A percentile compares a stretch with the other conserved stretches of the same genome.
Conservation (phyloP, 2,329 filamentous ascomycete genomes). For the Lachnellula arida region DNA sequence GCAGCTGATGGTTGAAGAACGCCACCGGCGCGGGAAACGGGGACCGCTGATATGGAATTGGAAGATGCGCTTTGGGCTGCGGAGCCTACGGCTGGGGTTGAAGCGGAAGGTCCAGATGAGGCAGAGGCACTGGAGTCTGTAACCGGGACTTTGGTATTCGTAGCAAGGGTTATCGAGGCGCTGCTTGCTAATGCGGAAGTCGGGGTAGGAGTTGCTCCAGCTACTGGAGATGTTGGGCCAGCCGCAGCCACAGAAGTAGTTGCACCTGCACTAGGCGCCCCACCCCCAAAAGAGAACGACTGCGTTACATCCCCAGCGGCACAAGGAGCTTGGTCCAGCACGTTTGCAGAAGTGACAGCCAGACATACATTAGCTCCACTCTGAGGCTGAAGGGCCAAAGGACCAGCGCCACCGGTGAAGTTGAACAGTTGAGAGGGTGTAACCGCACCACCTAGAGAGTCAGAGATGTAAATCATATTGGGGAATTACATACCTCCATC, state of each 20-base stretch:
- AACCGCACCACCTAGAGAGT: slow-evolving; percentile 39
- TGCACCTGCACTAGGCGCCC: neutral
- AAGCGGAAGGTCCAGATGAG: neutral
- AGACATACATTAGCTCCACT: slow-evolving; percentile 46
- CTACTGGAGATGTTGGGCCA: neutral
- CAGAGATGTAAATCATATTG: neutral
- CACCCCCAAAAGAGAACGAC: slow-evolving; percentile 36
- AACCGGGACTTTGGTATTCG: neutral
- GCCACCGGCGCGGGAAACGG: slow-evolving; percentile 48
- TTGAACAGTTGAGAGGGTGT: slow-evolving; percentile 49
- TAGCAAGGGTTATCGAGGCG: slow-evolving; percentile 1
- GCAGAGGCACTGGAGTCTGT: neutral
- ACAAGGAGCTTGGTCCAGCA: slow-evolving; percentile 43
- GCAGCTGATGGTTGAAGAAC: slow-evolving; percentile 45
- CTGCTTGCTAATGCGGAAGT: slow-evolving; percentile 6
- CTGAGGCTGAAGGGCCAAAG: slow-evolving; percentile 41
- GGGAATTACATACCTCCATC: slow-evolving; percentile 40
- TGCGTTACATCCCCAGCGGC: slow-evolving; percentile 38
- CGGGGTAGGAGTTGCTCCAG: slow-evolving; percentile 1
- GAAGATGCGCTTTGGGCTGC: neutral
- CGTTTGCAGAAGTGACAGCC: slow-evolving; percentile 37
- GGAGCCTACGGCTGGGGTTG: slow-evolving; percentile 4
- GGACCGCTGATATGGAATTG: slow-evolving; percentile 39
- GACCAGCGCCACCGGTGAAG: slow-evolving; percentile 39
- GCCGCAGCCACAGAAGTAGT: slow-evolving; percentile 2